Base-by-base conservation (phyloP, 192 early-diverging fungal species). In the Mortierella claussenii region DNA sequence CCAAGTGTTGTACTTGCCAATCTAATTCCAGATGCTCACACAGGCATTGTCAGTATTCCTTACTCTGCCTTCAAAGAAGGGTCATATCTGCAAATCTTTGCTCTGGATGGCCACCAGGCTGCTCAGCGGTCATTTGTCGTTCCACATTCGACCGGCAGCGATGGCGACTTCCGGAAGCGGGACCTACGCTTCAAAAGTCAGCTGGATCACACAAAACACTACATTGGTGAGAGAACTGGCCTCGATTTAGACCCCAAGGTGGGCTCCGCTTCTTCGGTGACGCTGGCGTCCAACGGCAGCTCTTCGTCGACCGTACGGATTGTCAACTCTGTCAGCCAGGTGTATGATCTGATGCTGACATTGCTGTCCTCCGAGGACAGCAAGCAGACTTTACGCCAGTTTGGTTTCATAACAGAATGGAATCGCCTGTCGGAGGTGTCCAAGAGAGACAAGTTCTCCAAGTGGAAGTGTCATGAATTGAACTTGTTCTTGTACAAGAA, bases 401-500 rank as follows among this genome's bases (percentile, higher is more conserved):
- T 83, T 40, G 50, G 58, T 0, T 78, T 80, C 11, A 52, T 83
- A 15, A 48, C 23, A 8, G 68, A 69, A 20, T 86, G 84, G 84
- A 23, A 55, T n/a, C 45, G 40, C 3, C 34, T 83, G 7, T 45
- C 55, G 18, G 20, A 30, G 8, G 47, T 62, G 18, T 33, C 78
- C 49, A 86, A 83, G 55, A 37, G 70, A 31, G 59, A 80, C 50
- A 63, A 65, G 9, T 71, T 80, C 53, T 75, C 70, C 5, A 50
- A 68, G 24, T 66, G 74, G 34, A 53, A 34, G 18, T 83, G 79
- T 42, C 70, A 86, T 52, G 84, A 86, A 63, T 50, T 83, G 18
- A 82, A 83, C 43, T 55, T 86, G 49, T 86, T 82, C 66, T 32
- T 86, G 2, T 80, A 61, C 55, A 73, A 80, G 45, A 83, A 83